Evolutionary conservation across 805 yeast species (phyloP).

Genomic region (Spathaspora hagerdaliae): DNA sequence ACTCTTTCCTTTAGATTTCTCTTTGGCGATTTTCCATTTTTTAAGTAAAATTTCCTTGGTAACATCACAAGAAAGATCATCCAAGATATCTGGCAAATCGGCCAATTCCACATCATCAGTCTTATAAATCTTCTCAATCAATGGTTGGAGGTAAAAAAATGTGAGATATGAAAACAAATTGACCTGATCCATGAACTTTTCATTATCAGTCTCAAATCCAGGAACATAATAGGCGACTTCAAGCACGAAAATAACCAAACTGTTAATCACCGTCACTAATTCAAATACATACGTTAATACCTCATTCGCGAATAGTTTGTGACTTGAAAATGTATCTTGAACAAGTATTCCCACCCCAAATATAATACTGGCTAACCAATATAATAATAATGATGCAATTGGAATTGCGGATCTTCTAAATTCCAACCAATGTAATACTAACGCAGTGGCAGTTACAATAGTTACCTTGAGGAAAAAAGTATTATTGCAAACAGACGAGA

Average conservation of each 20-base stretch:
- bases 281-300: slow-evolving; percentile 10
- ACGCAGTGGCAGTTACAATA: slow-evolving; percentile 15
- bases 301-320: slow-evolving; percentile 13
- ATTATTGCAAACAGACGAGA: background rate
- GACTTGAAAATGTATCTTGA: slow-evolving; percentile 16
- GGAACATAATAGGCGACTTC: slow-evolving; percentile 17
- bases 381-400: slow-evolving; percentile 34
- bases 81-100: slow-evolving; percentile 59
- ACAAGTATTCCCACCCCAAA: slow-evolving; percentile 10
- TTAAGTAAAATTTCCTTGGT: slow-evolving; percentile 16
- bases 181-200: slow-evolving; percentile 18
- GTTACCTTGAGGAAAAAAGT: slow-evolving; percentile 2
- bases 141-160: slow-evolving; percentile 25
- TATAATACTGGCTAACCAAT: slow-evolving; percentile 26
- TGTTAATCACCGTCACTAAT: slow-evolving; percentile 9
- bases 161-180: slow-evolving; percentile 20
- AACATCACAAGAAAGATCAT: slow-evolving; percentile 11
- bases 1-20: slow-evolving; percentile 3
- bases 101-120: slow-evolving; percentile 22
- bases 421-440: slow-evolving; percentile 45
- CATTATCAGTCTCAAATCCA: slow-evolving; percentile 18
- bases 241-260: slow-evolving; percentile 12
- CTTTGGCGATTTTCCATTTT: slow-evolving; percentile 19
- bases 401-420: slow-evolving; percentile 34
- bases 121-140: slow-evolving; percentile 19